Percentiles rank a stretch among this genome's conserved stretches.
phyloP scores from a whole-genome alignment of 768 basidiomycete species.

The Melanogaster broomeanus region DNA sequence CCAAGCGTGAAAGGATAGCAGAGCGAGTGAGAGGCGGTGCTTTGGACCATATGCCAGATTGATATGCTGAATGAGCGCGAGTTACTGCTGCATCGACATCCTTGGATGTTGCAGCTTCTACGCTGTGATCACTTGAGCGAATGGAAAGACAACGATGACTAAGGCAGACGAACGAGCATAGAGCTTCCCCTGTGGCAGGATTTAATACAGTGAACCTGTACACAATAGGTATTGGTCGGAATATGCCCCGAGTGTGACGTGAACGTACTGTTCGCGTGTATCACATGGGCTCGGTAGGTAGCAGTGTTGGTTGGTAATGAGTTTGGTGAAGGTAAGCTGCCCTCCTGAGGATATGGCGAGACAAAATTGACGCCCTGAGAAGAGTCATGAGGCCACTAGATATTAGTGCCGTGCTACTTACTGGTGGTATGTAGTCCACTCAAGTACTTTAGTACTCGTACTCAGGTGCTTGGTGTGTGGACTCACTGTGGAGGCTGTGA shows the following conservation, averaged over 20 bases:
- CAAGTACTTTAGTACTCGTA: no score
- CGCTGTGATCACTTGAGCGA: conserved; percentile 37
- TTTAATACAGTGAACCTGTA: conserved; percentile 57
- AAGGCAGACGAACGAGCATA: conserved; percentile 52
- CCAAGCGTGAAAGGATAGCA: conserved; percentile 62
- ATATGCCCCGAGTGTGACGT: background rate
- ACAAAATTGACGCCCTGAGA: background rate
- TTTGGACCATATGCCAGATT: conserved; percentile 74
- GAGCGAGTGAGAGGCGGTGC: conserved; percentile 61
- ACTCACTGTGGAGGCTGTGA: conserved; percentile 17
- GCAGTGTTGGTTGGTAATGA: conserved; percentile 7
- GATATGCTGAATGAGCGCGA: conserved; percentile 58
- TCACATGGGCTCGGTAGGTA: background rate
- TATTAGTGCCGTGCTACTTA: no score
- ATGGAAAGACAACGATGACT: background rate
- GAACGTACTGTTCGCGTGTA: conserved; percentile 7
- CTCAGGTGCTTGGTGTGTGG: no score
- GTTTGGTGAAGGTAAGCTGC: background rate
- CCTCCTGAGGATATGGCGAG: background rate
- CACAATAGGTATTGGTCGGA: background rate
- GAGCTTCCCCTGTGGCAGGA: conserved; percentile 64
- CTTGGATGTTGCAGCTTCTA: conserved; percentile 51
- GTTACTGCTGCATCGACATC: conserved; percentile 54
- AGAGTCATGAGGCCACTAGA: background rate
- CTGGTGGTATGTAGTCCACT: no score